phyloP scores from a whole-genome alignment of 768 basidiomycete genomes.

The Leucocoprinus leucothites region DNA sequence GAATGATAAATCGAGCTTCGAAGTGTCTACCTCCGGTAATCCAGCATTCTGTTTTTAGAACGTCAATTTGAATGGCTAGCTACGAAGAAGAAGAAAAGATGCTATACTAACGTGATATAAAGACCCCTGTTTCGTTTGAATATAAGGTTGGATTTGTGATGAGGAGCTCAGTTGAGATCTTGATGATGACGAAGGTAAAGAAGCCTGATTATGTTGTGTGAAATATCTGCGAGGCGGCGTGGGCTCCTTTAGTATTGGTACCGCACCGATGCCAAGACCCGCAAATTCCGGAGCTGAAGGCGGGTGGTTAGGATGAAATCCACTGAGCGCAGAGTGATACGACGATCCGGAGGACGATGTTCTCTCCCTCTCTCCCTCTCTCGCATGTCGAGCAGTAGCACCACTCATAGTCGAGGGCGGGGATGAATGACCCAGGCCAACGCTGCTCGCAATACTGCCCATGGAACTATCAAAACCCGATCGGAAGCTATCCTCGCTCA shows the following conservation, averaged over 20 bases:
- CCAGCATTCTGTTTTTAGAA: not conserved
- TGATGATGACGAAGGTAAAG: not conserved
- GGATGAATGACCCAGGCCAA: not conserved
- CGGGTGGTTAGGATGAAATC: not conserved
- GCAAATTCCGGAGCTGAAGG: not conserved
- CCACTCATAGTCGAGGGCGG: not conserved
- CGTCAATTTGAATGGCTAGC: not conserved
- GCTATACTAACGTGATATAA: not conserved
- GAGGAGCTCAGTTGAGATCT: not conserved
- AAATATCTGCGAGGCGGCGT: slow-evolving; percentile 1
- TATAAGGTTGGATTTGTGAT: not conserved
- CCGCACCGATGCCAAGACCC: not conserved
- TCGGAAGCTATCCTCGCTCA: slow-evolving; percentile 4
- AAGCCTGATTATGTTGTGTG: not conserved
- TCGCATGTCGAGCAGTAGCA: not conserved
- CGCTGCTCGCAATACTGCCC: slow-evolving; percentile 10
- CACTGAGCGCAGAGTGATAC: slow-evolving; percentile 12
- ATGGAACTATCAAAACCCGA: slow-evolving; percentile 21
- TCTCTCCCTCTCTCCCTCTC: not conserved
- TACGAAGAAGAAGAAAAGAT: not conserved
- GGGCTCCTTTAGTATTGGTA: slow-evolving; percentile 9
- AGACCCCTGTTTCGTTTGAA: not conserved
- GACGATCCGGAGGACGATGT: slow-evolving; percentile 6
- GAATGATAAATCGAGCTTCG: slow-evolving; percentile 31
- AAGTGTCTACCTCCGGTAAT: slow-evolving; percentile 26